These are phyloP conservation scores for Sphaerobolus stellatus DNA, from an alignment of 1,284 basidiomycete genomes.

Conservation along the genomic window DNA sequence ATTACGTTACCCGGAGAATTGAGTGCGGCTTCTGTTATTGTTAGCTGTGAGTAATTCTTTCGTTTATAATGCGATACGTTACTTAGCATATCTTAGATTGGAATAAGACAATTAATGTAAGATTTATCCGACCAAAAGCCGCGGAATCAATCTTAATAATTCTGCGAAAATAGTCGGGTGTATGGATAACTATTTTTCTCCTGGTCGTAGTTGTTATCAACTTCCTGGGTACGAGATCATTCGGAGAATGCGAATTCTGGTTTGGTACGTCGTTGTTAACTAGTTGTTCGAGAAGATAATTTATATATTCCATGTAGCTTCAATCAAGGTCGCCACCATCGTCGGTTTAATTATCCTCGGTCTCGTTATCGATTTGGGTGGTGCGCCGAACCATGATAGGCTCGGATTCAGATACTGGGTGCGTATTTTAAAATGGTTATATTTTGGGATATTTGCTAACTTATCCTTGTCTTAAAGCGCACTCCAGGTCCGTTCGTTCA, in stretches of 20 bases:
- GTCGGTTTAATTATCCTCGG: conserved; percentile 18
- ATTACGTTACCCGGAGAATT: conserved; percentile 25
- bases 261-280: conserved; percentile 36
- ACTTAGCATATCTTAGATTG: too few species aligned
- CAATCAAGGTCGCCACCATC: conserved; percentile 12
- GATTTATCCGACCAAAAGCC: conserved; percentile 3
- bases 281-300: conserved; percentile 5
- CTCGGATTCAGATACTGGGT: conserved; percentile 18
- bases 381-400: conserved; percentile 19
- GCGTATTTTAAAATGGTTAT: conserved; percentile 36
- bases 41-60: conserved; percentile 37
- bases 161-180: conserved; percentile 21
- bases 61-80: conserved; percentile 2
- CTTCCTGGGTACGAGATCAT: conserved; percentile 48
- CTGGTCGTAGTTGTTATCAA: conserved; percentile 41
- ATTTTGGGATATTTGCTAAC: conserved; percentile 30
- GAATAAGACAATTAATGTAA: conserved; percentile 25
- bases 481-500: conserved; percentile 5
- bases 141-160: background rate
- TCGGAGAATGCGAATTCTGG: conserved; percentile 66
- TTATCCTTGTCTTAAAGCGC: conserved; percentile 18
- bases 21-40: conserved; percentile 35
- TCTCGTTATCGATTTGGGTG: background rate
- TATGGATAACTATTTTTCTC: conserved; percentile 39
- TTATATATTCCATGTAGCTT: background rate